phyloP scores from a whole-genome alignment of 495 filamentous ascomycete species.

The Xylaria telfairii region DNA sequence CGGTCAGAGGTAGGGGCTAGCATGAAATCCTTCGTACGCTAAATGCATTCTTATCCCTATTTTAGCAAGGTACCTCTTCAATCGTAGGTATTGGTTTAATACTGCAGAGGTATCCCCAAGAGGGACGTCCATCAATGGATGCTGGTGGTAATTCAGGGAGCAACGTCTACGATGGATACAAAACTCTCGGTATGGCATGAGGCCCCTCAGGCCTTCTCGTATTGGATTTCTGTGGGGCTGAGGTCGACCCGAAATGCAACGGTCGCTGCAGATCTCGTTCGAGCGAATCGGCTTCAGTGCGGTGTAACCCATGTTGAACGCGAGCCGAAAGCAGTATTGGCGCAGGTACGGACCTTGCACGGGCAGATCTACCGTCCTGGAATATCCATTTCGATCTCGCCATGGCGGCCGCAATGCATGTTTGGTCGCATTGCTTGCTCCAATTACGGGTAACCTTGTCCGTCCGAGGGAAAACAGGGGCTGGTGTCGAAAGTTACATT shows the following conservation, averaged over 20 bases:
- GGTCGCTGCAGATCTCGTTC: conserved; percentile 19
- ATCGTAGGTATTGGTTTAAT: background rate
- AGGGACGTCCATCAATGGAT: background rate
- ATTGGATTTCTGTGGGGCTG: conserved; percentile 18
- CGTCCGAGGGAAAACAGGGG: conserved; percentile 13
- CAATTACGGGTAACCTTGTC: conserved; percentile 9
- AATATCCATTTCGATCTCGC: conserved; percentile 5
- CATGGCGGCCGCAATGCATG: conserved; percentile 9
- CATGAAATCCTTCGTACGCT: background rate
- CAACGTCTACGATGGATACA: conserved; percentile 1
- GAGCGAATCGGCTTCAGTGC: background rate
- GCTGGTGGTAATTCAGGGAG: background rate
- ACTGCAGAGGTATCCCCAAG: too few species aligned
- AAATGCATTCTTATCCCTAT: background rate
- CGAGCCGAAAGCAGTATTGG: conserved; percentile 18
- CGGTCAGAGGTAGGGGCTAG: background rate
- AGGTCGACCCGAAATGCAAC: conserved; percentile 5
- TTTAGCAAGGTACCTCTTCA: background rate
- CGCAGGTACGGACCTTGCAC: conserved; percentile 17
- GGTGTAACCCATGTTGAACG: conserved; percentile 17
- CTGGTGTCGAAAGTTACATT: background rate
- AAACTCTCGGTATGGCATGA: conserved; percentile 12
- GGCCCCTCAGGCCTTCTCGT: conserved; percentile 17
- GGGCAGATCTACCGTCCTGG: conserved; percentile 3
- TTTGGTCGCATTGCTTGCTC: conserved; percentile 6